A percentile compares a stretch with the other conserved stretches of the same genome.
These are phyloP conservation scores for Ascochyta viciae-villosae DNA, from an alignment of 2,329 filamentous ascomycete genomes.

Conservation along the genomic window DNA sequence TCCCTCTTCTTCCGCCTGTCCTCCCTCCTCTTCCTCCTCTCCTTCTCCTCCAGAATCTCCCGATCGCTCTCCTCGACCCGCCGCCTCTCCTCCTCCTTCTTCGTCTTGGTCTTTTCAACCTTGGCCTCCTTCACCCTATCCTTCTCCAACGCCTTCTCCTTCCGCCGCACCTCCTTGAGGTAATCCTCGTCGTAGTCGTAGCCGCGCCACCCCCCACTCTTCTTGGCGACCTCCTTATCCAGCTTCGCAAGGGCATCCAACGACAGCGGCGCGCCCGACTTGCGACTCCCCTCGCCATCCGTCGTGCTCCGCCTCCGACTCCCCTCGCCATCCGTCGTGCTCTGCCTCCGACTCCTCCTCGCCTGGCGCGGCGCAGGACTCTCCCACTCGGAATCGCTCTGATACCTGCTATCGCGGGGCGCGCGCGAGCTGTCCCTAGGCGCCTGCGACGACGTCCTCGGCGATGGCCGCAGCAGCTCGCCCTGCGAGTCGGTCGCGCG, in stretches of 20 bases:
- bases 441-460: conserved; percentile 16
- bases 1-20: conserved; percentile 24
- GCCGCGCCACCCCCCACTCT: conserved; percentile 50
- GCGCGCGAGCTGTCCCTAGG: neutral
- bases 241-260: conserved; percentile 70
- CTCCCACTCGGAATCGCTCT: conserved; percentile 44
- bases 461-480: conserved; percentile 33
- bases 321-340: conserved; percentile 32
- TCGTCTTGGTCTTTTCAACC: conserved; percentile 33
- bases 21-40: conserved; percentile 30
- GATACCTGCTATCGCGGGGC: conserved; percentile 11
- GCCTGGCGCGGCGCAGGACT: conserved; percentile 33
- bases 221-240: conserved; percentile 67
- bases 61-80: conserved; percentile 39
- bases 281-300: conserved; percentile 37
- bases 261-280: conserved; percentile 50
- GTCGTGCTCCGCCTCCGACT: conserved; percentile 32
- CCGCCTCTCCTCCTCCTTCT: conserved; percentile 39
- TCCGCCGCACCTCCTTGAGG: conserved; percentile 45
- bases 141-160: conserved; percentile 46
- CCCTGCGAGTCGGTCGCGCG: conserved; percentile 51
- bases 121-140: conserved; percentile 44
- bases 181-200: conserved; percentile 52
- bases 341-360: conserved; percentile 27
- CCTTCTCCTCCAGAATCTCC: conserved; percentile 27